phyloP scores from a whole-genome alignment of 306 rosid genomes.

The Sindora glabra region DNA sequence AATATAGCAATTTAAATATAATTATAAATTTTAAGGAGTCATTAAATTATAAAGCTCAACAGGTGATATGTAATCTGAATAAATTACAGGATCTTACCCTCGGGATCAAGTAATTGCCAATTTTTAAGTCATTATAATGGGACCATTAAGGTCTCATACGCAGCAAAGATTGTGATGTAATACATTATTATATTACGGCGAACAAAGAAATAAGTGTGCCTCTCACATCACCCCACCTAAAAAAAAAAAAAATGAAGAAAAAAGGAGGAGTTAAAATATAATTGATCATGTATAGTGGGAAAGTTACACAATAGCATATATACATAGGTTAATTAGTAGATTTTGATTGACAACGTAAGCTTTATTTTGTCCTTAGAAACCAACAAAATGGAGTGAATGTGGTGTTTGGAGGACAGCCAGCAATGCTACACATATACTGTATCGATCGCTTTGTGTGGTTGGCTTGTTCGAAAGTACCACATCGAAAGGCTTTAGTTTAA shows the following conservation, averaged over 20 bases:
- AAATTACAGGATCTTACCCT: too few species aligned
- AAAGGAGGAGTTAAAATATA: too few species aligned
- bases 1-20: too few species aligned
- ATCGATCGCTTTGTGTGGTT: background rate
- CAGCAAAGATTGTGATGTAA: background rate
- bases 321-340: background rate
- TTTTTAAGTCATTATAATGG: background rate
- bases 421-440: background rate
- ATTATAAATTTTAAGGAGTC: too few species aligned
- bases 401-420: conserved; percentile 1
- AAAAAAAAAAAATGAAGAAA: too few species aligned
- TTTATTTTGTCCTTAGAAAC: background rate
- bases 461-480: background rate
- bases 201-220: too few species aligned
- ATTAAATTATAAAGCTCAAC: too few species aligned
- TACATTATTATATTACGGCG: too few species aligned
- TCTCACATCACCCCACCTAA: too few species aligned
- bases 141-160: background rate
- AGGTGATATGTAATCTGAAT: too few species aligned
- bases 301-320: background rate
- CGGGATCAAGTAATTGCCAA: too few species aligned
- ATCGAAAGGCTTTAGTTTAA: background rate
- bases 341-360: background rate
- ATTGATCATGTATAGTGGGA: background rate
- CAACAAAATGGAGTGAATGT: background rate